These are phyloP conservation scores for Diaporthe batatas DNA, from an alignment of 2,329 filamentous ascomycete genomes.

Conservation along the genomic window DNA sequence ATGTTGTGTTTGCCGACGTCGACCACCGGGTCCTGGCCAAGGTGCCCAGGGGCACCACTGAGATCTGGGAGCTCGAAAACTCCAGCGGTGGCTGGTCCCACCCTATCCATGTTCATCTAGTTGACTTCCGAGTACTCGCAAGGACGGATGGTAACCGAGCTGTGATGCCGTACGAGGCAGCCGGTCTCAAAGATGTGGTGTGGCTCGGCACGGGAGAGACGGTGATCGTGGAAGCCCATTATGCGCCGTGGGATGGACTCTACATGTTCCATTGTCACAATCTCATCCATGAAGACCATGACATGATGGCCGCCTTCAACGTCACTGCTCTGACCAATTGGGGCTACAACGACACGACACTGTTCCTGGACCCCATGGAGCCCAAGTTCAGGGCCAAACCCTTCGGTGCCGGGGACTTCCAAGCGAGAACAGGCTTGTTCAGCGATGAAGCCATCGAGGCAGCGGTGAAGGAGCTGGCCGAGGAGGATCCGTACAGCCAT, in stretches of 20 bases:
- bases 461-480: slow-evolving; percentile 46
- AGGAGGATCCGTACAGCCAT: slow-evolving; percentile 48
- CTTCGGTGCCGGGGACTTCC: slow-evolving; percentile 46
- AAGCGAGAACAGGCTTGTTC: slow-evolving; percentile 45
- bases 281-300: slow-evolving; percentile 59
- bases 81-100: slow-evolving; percentile 64
- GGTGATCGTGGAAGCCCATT: slow-evolving; percentile 64
- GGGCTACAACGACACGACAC: slow-evolving; percentile 54
- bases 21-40: slow-evolving; percentile 63
- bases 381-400: slow-evolving; percentile 51
- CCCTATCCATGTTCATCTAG: slow-evolving; percentile 69
- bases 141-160: slow-evolving; percentile 59
- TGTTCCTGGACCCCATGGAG: slow-evolving; percentile 56
- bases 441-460: slow-evolving; percentile 44
- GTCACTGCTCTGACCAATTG: slow-evolving; percentile 54
- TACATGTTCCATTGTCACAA: slow-evolving; percentile 66
- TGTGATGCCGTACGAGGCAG: slow-evolving; percentile 66
- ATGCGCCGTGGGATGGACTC: slow-evolving; percentile 65
- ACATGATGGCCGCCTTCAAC: slow-evolving; percentile 63
- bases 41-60: slow-evolving; percentile 59
- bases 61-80: slow-evolving; percentile 66
- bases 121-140: slow-evolving; percentile 68
- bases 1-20: slow-evolving; percentile 60
- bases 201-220: slow-evolving; percentile 65
- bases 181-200: slow-evolving; percentile 70